Evolutionary conservation across 2,329 filamentous ascomycete species (phyloP).

Genomic region (Aspergillus neoniger): DNA sequence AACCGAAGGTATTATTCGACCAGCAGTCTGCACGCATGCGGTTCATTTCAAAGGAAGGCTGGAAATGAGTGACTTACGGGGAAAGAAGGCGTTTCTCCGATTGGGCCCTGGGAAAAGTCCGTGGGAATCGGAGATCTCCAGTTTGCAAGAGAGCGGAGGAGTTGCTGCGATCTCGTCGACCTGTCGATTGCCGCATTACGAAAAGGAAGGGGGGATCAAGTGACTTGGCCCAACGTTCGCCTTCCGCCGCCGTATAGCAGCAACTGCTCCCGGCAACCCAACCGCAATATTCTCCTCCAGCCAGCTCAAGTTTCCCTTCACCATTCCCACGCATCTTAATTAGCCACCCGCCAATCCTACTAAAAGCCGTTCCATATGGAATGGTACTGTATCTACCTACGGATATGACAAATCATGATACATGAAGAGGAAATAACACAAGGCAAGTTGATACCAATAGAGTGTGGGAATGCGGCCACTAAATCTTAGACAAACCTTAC

Average conservation of each 20-base stretch:
- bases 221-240: slow-evolving; percentile 1
- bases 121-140: not conserved
- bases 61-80: not conserved
- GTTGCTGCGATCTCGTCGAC: not conserved
- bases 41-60: not conserved
- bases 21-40: not conserved
- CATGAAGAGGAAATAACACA: not conserved
- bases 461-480: not conserved
- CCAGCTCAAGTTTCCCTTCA: not conserved
- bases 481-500: slow-evolving; percentile 2
- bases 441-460: not conserved
- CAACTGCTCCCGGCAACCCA: not conserved
- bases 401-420: not conserved
- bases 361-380: not conserved
- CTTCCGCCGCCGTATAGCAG: not conserved
- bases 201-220: slow-evolving; percentile 8
- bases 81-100: not conserved
- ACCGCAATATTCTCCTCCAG: not conserved
- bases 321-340: not conserved
- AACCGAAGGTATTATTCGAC: not conserved
- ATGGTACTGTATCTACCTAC: not conserved
- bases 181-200: not conserved
- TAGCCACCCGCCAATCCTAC: not conserved
- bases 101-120: not conserved
- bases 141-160: not conserved